Evolutionary conservation across 495 filamentous ascomycete species (phyloP), one percentile per base, ranked within the genome.

Genomic region (Tuber borchii): DNA sequence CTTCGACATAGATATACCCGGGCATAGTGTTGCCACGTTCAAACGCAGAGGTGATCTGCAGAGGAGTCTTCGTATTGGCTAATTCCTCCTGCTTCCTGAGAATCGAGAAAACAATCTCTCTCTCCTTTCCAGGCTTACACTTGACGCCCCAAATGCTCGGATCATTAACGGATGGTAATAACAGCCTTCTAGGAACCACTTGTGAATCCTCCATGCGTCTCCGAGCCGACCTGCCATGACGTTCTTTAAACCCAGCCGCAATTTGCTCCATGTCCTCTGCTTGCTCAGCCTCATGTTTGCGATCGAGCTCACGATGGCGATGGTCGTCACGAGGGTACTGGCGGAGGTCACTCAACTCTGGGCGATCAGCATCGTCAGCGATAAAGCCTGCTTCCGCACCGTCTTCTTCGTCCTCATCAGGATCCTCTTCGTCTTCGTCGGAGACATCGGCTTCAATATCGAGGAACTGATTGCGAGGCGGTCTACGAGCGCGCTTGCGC

Each of bases 1-100:
- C 93, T 84, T 99, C 96, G 51, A 97, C 90, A 85, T 98, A 99
- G 82, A 99, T 90, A 84, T 94, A 95, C 46, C 96, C 96, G 80
- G 91, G 90, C 93, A 97, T 97, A 37, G 90, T 87, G 45, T 90
- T 90, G 71, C 90, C 93, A 70, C 95, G 90, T 84, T 97, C 94
- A 78, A 99, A 97, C 19, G 93, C 95, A 0, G 92, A 91, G 6
- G 91, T 92, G 73, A 98, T 94, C 73, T 89, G 88, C 45, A 96
- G 84, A 69, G 92, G 90, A 69, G 93, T 89, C 72, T 92, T 91
- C 14, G 91, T 91, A n/a, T 87, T 86, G 10, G 87, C 81, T 46
- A 92, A 86, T 76, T 97, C 93, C 82, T 94, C 91, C 44, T 95
- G 89, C n/a, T 93, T 91, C 82, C 93, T 95, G 83, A 92, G 91